These are phyloP conservation scores for Prunus yedoensis DNA, from an alignment of 331 rosid genomes.

Conservation along the genomic window DNA sequence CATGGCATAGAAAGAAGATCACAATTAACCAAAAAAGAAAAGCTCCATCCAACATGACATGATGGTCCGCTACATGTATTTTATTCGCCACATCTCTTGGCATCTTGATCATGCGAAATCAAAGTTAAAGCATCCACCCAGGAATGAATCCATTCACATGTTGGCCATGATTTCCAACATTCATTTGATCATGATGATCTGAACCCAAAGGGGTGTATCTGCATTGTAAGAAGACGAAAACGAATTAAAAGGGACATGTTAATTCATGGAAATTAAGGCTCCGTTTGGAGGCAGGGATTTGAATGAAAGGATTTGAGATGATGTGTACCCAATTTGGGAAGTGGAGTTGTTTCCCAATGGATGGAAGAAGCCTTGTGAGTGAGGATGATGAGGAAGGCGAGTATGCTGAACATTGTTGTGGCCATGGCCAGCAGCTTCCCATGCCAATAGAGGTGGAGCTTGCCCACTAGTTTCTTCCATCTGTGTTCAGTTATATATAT, in stretches of 20 bases:
- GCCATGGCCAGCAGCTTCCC: slow-evolving; percentile 48
- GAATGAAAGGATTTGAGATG: too few relatives aligned
- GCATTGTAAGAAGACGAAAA: background rate
- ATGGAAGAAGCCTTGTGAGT: slow-evolving; percentile 45
- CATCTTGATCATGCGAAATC: background rate
- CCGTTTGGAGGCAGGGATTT: too few relatives aligned
- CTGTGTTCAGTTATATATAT: slow-evolving; percentile 25
- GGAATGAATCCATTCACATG: slow-evolving; percentile 45
- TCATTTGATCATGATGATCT: slow-evolving; percentile 24
- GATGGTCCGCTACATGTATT: background rate
- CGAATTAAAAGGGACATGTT: too few relatives aligned
- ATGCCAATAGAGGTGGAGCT: slow-evolving; percentile 23
- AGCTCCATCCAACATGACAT: background rate
- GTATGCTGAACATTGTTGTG: slow-evolving; percentile 20
- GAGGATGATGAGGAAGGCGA: slow-evolving; percentile 42
- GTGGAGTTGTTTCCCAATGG: slow-evolving; percentile 41
- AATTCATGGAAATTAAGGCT: too few relatives aligned
- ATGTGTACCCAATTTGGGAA: slow-evolving; percentile 58
- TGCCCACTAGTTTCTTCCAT: slow-evolving; percentile 53
- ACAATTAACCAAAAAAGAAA: background rate
- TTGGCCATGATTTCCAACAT: slow-evolving; percentile 45
- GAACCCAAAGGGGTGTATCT: slow-evolving; percentile 41
- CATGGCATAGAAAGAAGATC: background rate
- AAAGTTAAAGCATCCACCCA: slow-evolving; percentile 58
- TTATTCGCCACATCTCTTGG: background rate